Evolutionary conservation across 257 asterid genomes (phyloP), one percentile per base, ranked within the genome.

Genomic region (Nicotiana knightiana): DNA sequence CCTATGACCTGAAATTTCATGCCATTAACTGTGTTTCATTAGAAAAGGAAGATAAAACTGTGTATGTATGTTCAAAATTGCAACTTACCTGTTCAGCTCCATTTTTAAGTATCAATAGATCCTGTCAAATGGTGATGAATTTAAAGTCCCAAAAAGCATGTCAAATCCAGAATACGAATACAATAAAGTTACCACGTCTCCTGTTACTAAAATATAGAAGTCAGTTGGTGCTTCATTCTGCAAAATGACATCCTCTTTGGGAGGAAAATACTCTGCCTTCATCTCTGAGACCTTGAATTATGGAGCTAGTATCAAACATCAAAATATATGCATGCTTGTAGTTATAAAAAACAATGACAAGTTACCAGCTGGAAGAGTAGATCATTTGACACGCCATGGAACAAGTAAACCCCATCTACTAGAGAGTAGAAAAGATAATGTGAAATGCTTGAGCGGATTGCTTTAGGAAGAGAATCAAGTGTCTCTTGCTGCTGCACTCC

Each of bases 41-140:
- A 73, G 2, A 26, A 48, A 51, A 3, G 26, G 0, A 26, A 24
- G 61, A 73, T 35, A 37, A 37, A 37, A 37, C 6, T 37, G 46
- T 37, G 15, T 5, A 8, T 48, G 24, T 21, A 21, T 21, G 28
- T 51, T 48, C 43, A 48, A 73, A 73, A 3, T 48, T 33, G 33
- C 26, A 16, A 86, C 97, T 89, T 91, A 84, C 98, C 92, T 89
- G 93, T 86, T 96, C 97, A 76, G 48, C 67, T 67, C 89, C 89
- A 58, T 86, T 85, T 85, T 83, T 85, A 13, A 86, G 73, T 37
- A 83, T 85, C 64, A 86, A 46, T 43, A 88, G 81, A 77, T 88
- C 91, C 91, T 88, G 89, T 33, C 53, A 73, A 57, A 57, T 48
- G 70, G 51, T 18, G 33, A 30, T 64, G 24, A 30, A 24, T 62